A percentile compares a stretch with the other conserved stretches of the same genome.
Conservation (phyloP, 768 basidiomycete species). For the Russula lepida region DNA sequence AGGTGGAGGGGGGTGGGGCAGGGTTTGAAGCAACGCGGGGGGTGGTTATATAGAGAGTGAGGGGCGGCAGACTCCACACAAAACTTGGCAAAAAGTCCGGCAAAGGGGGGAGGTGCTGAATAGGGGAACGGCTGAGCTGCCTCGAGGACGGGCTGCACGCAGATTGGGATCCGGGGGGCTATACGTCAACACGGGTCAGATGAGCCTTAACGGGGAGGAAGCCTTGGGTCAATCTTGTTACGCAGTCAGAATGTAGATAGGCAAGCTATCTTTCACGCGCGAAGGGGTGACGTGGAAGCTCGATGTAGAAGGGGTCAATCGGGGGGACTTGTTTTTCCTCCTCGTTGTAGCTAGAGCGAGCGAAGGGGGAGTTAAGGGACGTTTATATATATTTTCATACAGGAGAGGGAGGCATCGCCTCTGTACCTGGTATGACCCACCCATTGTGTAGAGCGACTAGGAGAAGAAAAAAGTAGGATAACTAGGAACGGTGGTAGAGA, state of each 20-base stretch:
- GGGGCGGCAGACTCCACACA: conserved; percentile 1
- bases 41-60: conserved; percentile 13
- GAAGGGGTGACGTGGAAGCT: conserved; percentile 11
- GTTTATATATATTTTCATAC: neutral
- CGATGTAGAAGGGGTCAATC: conserved; percentile 3
- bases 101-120: conserved; percentile 3
- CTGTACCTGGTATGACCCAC: neutral
- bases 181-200: conserved; percentile 14
- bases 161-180: conserved; percentile 8
- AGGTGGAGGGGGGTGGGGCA: neutral
- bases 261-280: conserved; percentile 5
- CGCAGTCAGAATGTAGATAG: conserved; percentile 5
- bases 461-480: neutral
- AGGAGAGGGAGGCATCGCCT: neutral
- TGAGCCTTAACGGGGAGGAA: conserved; percentile 11
- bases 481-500: neutral
- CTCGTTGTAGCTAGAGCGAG: neutral
- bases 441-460: neutral
- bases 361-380: neutral
- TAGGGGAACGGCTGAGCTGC: conserved; percentile 16
- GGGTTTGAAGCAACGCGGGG: neutral
- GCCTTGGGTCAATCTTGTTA: conserved; percentile 4
- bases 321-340: neutral
- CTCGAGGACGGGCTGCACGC: conserved; percentile 15
- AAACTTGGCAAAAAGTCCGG: neutral